Percentiles rank a stretch among this genome's conserved stretches.
Conservation (phyloP, 2,329 filamentous ascomycete genomes). For the Colletotrichum liaoningense region DNA sequence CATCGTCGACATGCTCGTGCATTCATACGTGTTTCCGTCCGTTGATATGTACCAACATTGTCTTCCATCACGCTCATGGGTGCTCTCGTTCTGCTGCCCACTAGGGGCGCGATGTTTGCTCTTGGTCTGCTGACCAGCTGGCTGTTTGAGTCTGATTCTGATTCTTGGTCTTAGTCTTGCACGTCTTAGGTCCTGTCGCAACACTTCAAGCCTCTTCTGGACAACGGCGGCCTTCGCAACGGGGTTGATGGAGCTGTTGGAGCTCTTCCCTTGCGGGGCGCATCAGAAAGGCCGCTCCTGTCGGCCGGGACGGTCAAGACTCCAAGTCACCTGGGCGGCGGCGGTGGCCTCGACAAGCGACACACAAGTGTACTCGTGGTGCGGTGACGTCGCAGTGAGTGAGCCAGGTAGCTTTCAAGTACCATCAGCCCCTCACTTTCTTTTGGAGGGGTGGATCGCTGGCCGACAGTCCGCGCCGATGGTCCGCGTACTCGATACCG, state of each 20-base stretch:
- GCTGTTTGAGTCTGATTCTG: constrained; percentile 18
- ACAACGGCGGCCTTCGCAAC: constrained; percentile 1
- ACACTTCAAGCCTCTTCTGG: constrained; percentile 26
- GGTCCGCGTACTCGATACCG: constrained; percentile 4
- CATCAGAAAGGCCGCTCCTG: not conserved
- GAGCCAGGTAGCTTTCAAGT: not conserved
- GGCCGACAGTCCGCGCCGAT: not conserved
- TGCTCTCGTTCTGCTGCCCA: not conserved
- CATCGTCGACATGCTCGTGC: not conserved
- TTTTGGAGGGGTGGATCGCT: not conserved
- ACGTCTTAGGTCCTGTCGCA: constrained; percentile 6
- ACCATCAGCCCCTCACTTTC: constrained; percentile 12
- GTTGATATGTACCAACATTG: not conserved
- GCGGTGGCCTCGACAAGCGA: not conserved
- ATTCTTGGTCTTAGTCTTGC: not conserved
- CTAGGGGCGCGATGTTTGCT: not conserved
- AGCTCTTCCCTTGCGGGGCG: constrained; percentile 15
- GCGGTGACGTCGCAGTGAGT: not conserved
- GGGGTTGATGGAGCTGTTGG: not conserved
- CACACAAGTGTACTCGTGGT: not conserved
- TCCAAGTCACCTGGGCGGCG: not conserved
- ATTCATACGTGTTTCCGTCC: not conserved
- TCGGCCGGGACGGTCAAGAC: constrained; percentile 14
- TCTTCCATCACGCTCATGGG: not conserved
- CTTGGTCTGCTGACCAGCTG: constrained; percentile 21